These are phyloP conservation scores for Isabelozyma heimii DNA, from an alignment of 805 yeast genomes.

Conservation along the genomic window DNA sequence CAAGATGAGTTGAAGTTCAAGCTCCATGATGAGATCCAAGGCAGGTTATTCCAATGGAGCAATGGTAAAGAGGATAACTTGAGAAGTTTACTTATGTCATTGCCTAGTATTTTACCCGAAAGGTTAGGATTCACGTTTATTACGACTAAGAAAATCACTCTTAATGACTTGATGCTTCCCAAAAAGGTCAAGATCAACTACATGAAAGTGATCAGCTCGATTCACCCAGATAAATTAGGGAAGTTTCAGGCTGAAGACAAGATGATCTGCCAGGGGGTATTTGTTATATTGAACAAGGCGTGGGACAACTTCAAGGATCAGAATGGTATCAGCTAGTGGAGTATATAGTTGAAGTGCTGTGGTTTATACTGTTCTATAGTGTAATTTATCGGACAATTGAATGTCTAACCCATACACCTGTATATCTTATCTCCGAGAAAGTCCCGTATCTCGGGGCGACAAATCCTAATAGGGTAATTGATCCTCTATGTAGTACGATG, in stretches of 20 bases:
- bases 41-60: slow-evolving; percentile 60
- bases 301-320: slow-evolving; percentile 80
- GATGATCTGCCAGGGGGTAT: slow-evolving; percentile 84
- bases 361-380: too few species aligned
- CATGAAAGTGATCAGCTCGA: slow-evolving; percentile 74
- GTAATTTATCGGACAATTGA: too few species aligned
- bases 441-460: too few species aligned
- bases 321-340: slow-evolving; percentile 27
- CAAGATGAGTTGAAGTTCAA: slow-evolving; percentile 46
- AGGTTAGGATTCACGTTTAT: slow-evolving; percentile 27
- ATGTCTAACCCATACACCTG: too few species aligned
- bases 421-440: too few species aligned
- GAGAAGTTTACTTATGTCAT: slow-evolving; percentile 68
- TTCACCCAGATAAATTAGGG: slow-evolving; percentile 82
- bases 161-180: slow-evolving; percentile 80
- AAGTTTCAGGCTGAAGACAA: slow-evolving; percentile 63
- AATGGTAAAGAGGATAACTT: slow-evolving; percentile 76
- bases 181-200: slow-evolving; percentile 85
- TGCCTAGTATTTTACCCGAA: slow-evolving; percentile 60
- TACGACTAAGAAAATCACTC: slow-evolving; percentile 40
- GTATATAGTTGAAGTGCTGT: background rate
- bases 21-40: slow-evolving; percentile 62
- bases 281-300: slow-evolving; percentile 77
- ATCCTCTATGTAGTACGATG: too few species aligned
- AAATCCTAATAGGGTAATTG: too few species aligned